Base-by-base conservation (phyloP, 352 stramenopile genomes). In the Blastocystis hominis region DNA sequence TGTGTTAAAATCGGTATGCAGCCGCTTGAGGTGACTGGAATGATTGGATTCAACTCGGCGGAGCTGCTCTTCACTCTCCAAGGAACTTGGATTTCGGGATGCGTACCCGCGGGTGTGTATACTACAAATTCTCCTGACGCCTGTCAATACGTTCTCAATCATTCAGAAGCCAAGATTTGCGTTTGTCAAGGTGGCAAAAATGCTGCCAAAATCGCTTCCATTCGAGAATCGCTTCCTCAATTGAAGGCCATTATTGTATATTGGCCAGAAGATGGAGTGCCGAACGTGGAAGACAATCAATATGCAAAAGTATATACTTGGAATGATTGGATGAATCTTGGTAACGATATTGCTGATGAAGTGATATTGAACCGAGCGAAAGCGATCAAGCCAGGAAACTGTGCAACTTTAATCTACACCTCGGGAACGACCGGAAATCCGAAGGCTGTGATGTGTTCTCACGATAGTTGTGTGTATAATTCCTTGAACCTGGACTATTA, bases 201-300 rank as follows among this genome's bases (percentile, higher is more conserved):
- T 89, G 92, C 98, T 20, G 91, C 94, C 86, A 98, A 97, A 91
- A 97, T 97, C 88, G 88, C 95, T 61, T 90, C 90, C 42, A 92
- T 97, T 50, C 90, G 93, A 69, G 90, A 93, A 81, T 91, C 94
- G 77, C 89, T 97, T n/a, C 92, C 92, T 5, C 91, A 94, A 72
- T 91, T 98, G 30, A 97, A 97, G 91, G 93, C 94, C 24, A 90
- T 98, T 44, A 93, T 98, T 42, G 86, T 97, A 56, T 98, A 94
- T 91, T 90, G 79, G 78, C 59, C 62, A 89, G 89, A 91, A 63
- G 91, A 91, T 63, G 89, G 91, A 10, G n/a, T 86, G 4, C 75
- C 75, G 1, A 75, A 90, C 0, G 64, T 90, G 1, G 50, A 50
- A 63, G 80, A 95, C 70, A 91, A 89, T 17, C 91, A 95, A 36